Base-by-base conservation (phyloP, 2,329 filamentous ascomycete species). In the Penicillium sp. region DNA sequence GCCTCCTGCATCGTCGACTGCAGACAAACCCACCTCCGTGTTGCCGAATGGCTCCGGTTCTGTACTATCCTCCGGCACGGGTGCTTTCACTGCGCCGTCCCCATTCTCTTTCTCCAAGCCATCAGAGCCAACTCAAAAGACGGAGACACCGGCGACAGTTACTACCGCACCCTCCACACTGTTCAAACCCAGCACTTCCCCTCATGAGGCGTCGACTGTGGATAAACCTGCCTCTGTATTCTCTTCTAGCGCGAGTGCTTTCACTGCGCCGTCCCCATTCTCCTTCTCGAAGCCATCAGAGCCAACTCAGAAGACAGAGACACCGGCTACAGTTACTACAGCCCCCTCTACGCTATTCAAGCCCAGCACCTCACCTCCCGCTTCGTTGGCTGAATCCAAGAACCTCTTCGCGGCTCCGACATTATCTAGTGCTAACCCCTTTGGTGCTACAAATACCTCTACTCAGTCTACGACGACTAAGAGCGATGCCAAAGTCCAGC, bases 271-370 rank as follows among this genome's bases (percentile, higher is more conserved):
- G 9, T 56, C 55, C 10, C 36, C 33, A 2, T 58, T 55, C 33
- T 16, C 50, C 4, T 52, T 57, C 36, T 16, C 57, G 1, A 57
- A 61, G 10, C 36, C 50, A n/a, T 8, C 50, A 15, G 47, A 38
- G 23, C 9, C 23, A 19, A 45, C 6, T 4, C 39, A 51, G 33
- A 21, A 16, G 4, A 11, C 47, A 3, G 39, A 51, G 23, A 15
- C 47, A 16, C 15, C 46, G 16, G 46, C 39, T 1, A 2, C 39
- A 29, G 23, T 25, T 34, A 19, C 46, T 21, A 4, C 53, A 13
- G 53, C 23, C 1, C n/a, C 53, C 3, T 50, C 53, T 29, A 16
- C 40, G 10, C 21, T 45, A 8, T 29, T 52, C 29, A 45, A 36
- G 11, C 40, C 40, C 27, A 51, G 5, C 9, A 34, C 9, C 9